Conservation (phyloP, 2,329 filamentous ascomycete genomes). For the Epichloe gansuensis region DNA sequence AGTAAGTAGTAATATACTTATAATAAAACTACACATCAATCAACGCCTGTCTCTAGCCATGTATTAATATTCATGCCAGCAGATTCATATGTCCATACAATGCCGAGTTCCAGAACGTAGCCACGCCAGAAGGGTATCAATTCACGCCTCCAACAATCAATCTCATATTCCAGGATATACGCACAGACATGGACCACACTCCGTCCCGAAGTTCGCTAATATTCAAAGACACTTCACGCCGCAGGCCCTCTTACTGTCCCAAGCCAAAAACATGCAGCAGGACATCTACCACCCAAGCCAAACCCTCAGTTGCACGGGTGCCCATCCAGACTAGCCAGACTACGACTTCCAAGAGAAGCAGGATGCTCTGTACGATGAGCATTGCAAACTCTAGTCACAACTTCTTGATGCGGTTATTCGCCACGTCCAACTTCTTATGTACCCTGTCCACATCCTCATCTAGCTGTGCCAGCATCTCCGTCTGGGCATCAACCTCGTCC, state of each 20-base stretch:
- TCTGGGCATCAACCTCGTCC: conserved; percentile 59
- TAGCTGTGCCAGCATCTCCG: conserved; percentile 53
- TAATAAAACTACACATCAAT: too few species aligned
- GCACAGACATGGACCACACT: neutral
- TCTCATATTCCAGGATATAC: neutral
- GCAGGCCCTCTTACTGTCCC: conserved; percentile 1
- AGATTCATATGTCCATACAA: too few species aligned
- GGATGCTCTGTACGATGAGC: conserved; percentile 14
- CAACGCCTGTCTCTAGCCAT: too few species aligned
- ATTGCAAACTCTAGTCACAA: conserved; percentile 33
- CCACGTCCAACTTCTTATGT: conserved; percentile 56
- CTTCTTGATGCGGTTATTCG: conserved; percentile 58
- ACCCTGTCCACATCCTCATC: conserved; percentile 55
- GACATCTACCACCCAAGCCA: conserved; percentile 18
- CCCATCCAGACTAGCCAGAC: conserved; percentile 21
- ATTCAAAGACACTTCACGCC: neutral
- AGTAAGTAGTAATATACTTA: too few species aligned
- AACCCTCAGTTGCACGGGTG: conserved; percentile 10
- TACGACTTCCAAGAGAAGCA: conserved; percentile 16
- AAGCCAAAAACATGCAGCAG: conserved; percentile 15
- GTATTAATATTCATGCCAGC: too few species aligned
- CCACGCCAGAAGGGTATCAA: neutral
- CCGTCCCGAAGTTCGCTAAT: neutral
- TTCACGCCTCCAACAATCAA: neutral
- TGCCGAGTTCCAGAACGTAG: neutral